phyloP scores from a whole-genome alignment of 441 rosid species.

The Arabidopsis lyrata region DNA sequence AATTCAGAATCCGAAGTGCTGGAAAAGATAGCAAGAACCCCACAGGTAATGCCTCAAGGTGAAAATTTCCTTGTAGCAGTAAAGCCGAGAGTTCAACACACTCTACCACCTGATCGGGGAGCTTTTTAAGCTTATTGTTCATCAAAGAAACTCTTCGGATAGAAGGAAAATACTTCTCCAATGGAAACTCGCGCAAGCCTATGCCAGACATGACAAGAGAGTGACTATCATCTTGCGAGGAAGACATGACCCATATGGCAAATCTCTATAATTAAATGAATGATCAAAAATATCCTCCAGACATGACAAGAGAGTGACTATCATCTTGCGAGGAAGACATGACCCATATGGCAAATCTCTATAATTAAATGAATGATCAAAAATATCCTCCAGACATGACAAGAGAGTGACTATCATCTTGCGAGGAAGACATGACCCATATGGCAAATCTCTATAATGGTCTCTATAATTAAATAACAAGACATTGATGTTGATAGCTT shows the following conservation, averaged over 20 bases:
- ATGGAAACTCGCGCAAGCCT: constrained; percentile 40
- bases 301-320: too few species aligned
- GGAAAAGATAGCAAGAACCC: constrained; percentile 38
- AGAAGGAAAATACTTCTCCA: constrained; percentile 31
- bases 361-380: too few species aligned
- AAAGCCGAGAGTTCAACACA: constrained; percentile 38
- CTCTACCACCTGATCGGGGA: constrained; percentile 24
- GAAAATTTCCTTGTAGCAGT: constrained; percentile 46
- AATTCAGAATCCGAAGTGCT: constrained; percentile 42
- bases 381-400: constrained; percentile 48
- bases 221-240: constrained; percentile 37
- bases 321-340: too few species aligned
- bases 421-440: constrained; percentile 45
- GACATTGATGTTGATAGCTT: constrained; percentile 5
- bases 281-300: too few species aligned
- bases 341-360: too few species aligned
- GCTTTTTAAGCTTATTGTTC: constrained; percentile 40
- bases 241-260: constrained; percentile 49
- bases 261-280: too few species aligned
- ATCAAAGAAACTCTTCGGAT: constrained; percentile 47
- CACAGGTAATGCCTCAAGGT: constrained; percentile 28
- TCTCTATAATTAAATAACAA: too few species aligned
- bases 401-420: constrained; percentile 44
- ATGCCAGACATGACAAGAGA: constrained; percentile 47
- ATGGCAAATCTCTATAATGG: too few species aligned